Base-by-base conservation (phyloP, 768 basidiomycete genomes). In the Gloeophyllum trabeum region DNA sequence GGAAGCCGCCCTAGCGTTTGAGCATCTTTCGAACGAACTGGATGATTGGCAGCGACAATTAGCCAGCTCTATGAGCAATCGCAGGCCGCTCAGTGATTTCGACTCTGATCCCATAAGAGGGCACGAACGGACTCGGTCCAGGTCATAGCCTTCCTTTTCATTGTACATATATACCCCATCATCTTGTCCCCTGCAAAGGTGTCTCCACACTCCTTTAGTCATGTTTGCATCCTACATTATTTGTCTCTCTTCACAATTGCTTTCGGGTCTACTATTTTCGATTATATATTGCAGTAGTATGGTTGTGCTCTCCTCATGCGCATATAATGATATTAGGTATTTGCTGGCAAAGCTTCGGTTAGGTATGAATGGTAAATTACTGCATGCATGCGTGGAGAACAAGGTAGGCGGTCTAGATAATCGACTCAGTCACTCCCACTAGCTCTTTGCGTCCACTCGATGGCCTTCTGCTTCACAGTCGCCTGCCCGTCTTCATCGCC, bases 31-130 rank as follows among this genome's bases (percentile, higher is more conserved):
- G 34, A 83, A 73, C 53, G 85, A 90, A 56, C 60, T 89, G 54
- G 86, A 89, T 49, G 84, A 80, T 50, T 91, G 87, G 88, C 81
- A 87, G 56, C 74, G 85, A 43, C 84, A 87, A 54, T 70, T 89
- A 44, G 79, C 83, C 14, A 86, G 75, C 53, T 82, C 84, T 5
- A 79, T 86, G 76, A 77, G 75, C 58, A 74, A 69, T 49, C 76
- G 83, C 53, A 72, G 80, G 50, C 76, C 78, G 28, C 60, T 84
- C 34, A 83, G 79, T 54, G 80, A 83, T 48, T 80, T 80, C 45
- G 86, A 87, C 49, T 64, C 75, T 25, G 70, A 72, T 30, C 61
- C 72, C 34, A 56, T 66, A 30, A 24, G 42, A 40, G 63, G 64
- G 20, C 67, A 74, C 47, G 73, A 80, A 51, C 75, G 82, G 60